Evolutionary conservation across 2,329 filamentous ascomycete species (phyloP), one percentile per base, ranked within the genome.

Genomic region (Leptographium galeiforme): DNA sequence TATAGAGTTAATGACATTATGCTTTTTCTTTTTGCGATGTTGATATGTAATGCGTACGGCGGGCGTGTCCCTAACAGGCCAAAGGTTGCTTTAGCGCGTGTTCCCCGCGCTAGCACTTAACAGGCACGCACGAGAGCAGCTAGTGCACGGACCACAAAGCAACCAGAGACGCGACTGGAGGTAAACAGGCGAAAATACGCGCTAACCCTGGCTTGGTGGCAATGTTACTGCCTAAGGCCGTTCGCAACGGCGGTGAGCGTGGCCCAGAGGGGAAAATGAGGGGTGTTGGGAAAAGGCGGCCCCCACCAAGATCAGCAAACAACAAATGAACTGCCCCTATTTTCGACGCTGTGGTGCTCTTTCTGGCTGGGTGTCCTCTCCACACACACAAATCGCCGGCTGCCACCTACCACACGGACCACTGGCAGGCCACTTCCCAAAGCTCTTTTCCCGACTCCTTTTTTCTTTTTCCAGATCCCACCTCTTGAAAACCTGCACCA

Each of bases 1-100:
- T 55, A 53, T 57, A 57, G 56, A 57, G 51, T 33, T 54, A 53
- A 57, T 57, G 56, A 54, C 49, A 52, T 53, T 51, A 51, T 51
- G 48, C 34, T 48, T 53, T 53, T 48, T 19, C 14, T 18, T 41
- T 5, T 13, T 39, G 25, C 7, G 33, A n/a, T 49, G 10, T 45
- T 30, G 45, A 34, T 25, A 36, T 36, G 1, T 8, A 2, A 13
- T 14, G 6, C 14, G 6, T 6, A 49, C 34, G 7, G 32, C 43
- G 14, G 45, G 45, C 7, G 45, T 48, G 16, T 36, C 13, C 11
- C 34, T 49, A 38, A 25, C 2, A 16, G 25, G 6, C 7, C 7
- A 39, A 30, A 38, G n/a, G n/a, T 40, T 19, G 3, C 30, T 25
- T 7, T 39, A 44, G 51, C 53, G 48, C 50, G 54, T 44, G 44